A percentile compares a stretch with the other conserved stretches of the same genome.
Evolutionary conservation across 2,329 filamentous ascomycete genomes (phyloP).

Genomic region (Aurifilum marmelostoma): DNA sequence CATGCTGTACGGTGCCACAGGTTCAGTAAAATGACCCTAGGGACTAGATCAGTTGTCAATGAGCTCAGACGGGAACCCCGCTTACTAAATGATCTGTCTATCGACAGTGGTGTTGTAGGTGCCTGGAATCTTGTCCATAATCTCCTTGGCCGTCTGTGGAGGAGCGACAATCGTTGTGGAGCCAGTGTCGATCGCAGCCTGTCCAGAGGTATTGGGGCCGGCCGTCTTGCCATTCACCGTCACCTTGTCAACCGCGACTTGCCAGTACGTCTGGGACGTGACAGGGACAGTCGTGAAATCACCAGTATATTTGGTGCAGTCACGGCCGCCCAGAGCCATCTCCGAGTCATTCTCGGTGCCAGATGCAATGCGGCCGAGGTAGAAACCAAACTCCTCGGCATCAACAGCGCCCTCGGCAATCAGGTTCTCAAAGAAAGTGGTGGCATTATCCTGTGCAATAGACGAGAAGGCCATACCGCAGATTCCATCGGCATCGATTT

Average conservation of each 20-base stretch:
- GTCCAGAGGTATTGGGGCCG: conserved; percentile 16
- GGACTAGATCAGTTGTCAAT: neutral
- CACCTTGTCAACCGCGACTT: conserved; percentile 20
- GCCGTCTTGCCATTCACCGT: conserved; percentile 15
- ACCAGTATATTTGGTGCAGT: conserved; percentile 19
- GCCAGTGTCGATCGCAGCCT: conserved; percentile 22
- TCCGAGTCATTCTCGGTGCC: conserved; percentile 22
- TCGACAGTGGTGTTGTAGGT: conserved; percentile 10
- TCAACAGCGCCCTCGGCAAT: conserved; percentile 15
- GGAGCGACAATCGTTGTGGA: conserved; percentile 16
- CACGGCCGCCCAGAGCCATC: conserved; percentile 16
- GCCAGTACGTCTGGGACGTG: conserved; percentile 21
- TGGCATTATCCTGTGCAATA: conserved; percentile 21
- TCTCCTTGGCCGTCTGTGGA: conserved; percentile 13
- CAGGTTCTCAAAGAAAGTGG: conserved; percentile 20
- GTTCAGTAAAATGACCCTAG: neutral
- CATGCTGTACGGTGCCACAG: neutral
- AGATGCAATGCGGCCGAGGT: conserved; percentile 21
- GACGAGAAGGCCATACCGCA: conserved; percentile 22
- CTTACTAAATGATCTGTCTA: conserved; percentile 20
- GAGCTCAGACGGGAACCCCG: neutral
- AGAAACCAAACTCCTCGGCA: conserved; percentile 21
- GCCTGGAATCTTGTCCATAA: conserved; percentile 18
- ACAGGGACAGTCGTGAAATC: conserved; percentile 15
- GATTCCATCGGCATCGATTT: conserved; percentile 19